Evolutionary conservation across 2,329 filamentous ascomycete genomes (phyloP), one percentile per base, ranked within the genome.

Genomic region (Botrytis pseudocinerea): DNA sequence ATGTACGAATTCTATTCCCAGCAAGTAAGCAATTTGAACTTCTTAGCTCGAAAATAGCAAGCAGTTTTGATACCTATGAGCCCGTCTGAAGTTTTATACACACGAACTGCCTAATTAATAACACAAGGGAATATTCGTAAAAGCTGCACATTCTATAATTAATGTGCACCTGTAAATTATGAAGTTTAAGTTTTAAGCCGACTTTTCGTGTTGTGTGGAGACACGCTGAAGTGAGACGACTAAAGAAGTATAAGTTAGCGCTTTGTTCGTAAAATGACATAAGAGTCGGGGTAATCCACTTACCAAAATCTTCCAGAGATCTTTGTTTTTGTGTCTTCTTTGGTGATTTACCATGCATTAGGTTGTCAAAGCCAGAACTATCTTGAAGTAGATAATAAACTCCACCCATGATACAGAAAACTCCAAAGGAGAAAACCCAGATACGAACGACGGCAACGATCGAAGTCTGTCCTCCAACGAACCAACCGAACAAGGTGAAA

Each of bases 131-230:
- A 66, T 66, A 69, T 60, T 66, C 62, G 35, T 60, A 70, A 66
- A 44, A 65, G 54, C 64, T 48, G 54, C 71, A 74, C 64, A 25
- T 54, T 59, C 51, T 62, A 40, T 66, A 46, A 66, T 71, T 66
- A 35, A 64, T 63, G 40, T 65, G 57, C 42, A 74, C 38, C 32
- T 48, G 54, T 72, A 72, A 72, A 72, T 68, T 72, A 66, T 72
- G 40, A 32, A 22, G 46, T 61, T 63, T 32, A 51, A 32, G 63
- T 60, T 70, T 84, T 92, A 95, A 83, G 90, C 86, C 78, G 90
- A 92, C 88, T 95, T 95, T 87, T 97, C 93, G 87, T 97, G 94
- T 85, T 96, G 93, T 75, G 92, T 96, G 72, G 93, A 95, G 78
- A 96, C 93, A 84, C 94, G 92, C 86, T 97, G 93, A 82, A 97